phyloP scores from a whole-genome alignment of 768 basidiomycete species.

The Termitomyces sp. region DNA sequence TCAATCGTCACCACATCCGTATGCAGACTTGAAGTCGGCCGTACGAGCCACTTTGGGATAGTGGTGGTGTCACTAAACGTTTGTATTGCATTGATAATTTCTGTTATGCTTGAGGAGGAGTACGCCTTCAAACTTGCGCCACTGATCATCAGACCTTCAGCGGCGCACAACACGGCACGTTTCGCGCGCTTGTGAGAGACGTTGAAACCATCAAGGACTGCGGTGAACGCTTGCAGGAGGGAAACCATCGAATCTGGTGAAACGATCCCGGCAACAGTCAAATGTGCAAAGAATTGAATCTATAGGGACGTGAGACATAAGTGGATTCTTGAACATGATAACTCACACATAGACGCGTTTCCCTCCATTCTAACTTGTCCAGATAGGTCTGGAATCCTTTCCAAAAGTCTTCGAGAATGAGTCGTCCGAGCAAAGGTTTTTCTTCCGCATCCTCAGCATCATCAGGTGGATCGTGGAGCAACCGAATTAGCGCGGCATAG shows the following conservation, averaged over 20 bases:
- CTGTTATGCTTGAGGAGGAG: constrained; percentile 53
- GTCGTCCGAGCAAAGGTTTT: constrained; percentile 52
- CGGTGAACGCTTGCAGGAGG: constrained; percentile 78
- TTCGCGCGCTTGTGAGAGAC: constrained; percentile 84
- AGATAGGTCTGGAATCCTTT: constrained; percentile 87
- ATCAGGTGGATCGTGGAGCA: constrained; percentile 51
- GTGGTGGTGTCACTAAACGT: constrained; percentile 60
- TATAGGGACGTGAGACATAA: constrained; percentile 24
- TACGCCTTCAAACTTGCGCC: constrained; percentile 63
- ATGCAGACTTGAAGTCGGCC: constrained; percentile 54
- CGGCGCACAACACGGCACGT: constrained; percentile 75
- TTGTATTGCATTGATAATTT: constrained; percentile 71
- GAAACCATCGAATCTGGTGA: constrained; percentile 75
- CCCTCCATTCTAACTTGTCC: constrained; percentile 89
- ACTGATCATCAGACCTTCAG: constrained; percentile 76
- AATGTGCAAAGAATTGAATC: constrained; percentile 93
- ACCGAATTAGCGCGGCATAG: constrained; percentile 76
- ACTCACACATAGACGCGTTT: constrained; percentile 83
- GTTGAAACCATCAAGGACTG: constrained; percentile 87
- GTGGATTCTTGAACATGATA: background rate
- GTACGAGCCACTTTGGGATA: constrained; percentile 61
- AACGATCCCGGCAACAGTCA: constrained; percentile 73
- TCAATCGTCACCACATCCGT: constrained; percentile 39
- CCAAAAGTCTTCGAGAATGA: constrained; percentile 85
- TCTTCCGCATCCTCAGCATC: constrained; percentile 33